Base-by-base conservation (phyloP, 805 yeast genomes). In the Zygotorulaspora sp. region DNA sequence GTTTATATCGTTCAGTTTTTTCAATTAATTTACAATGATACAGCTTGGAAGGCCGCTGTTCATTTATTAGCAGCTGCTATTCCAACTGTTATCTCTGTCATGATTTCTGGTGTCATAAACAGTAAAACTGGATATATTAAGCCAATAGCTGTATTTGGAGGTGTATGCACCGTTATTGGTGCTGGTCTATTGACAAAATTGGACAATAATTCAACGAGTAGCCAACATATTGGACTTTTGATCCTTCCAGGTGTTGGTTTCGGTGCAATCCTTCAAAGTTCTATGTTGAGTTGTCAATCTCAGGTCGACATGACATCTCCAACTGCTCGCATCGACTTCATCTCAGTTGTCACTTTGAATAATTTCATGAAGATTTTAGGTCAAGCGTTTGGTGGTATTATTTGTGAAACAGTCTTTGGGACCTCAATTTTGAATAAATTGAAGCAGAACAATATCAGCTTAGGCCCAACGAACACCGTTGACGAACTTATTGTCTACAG, bases 181-280 rank as follows among this genome's bases (percentile, higher is more conserved):
- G 48, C 57, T 18, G 72, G 71, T 6, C 30, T 58, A 11, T 12
- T 64, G 11, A 49, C 59, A 6, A 40, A 67, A 14, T 51, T 65
- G 28, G 49, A 55, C 3, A 62, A 54, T 21, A 45, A 58, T 25
- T 58, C 71, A 2, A 39, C 51, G 3, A 37, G 42, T 4, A 36
- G 58, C 0, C 25, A 51, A 24, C 57, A 56, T 26, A 66, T 67
- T 27, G 74, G 72, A 3, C 47, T 54, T 13, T 40, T 66, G 31
- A 63, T 68, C 27, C 52, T 66, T 12, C 59, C 64, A 3, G 72
- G 72, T 37, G 36, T 63, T 8, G 61, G 59, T 3, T 47, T 66
- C 24, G 74, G 72, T 15, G 33, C 54, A 5, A 43, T 51, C 19
- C 43, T 65, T 47, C 72, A 67, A 44, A 39, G 61, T n/a, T 45